Evolutionary conservation across 2,329 filamentous ascomycete genomes (phyloP), one percentile per base, ranked within the genome.

Genomic region (Microdochium nivale): DNA sequence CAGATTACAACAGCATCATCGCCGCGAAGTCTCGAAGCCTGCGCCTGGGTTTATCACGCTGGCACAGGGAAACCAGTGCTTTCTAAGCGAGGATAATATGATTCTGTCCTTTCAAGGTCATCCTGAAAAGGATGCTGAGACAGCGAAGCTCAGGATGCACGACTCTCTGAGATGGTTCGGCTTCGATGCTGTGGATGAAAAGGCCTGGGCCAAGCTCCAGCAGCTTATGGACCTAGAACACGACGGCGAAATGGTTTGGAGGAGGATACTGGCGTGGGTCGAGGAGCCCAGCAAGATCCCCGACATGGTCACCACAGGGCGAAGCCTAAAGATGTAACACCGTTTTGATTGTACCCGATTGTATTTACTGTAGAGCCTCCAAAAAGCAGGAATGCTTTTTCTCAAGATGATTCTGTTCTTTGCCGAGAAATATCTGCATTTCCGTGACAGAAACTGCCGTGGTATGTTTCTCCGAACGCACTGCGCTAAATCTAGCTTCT

Each of bases 71-170:
- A 67, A 69, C 55, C 68, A 75, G 55, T 62, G 62, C 16, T 68
- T 74, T 44, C 50, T 73, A 8, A 70, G 66, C 49, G 60, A 67
- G 50, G 61, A 59, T 51, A 69, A 69, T 50, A 66, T 63, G 3
- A 65, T 74, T 47, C 58, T 74, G 37, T 71, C 70, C 0, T 70
- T 75, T 44, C 73, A 76, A 54, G 71, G 70, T 1, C 73, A 75
- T 52, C 73, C 71, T 0, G 71, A 74, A 56, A 69, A 75, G 57
- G 67, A 71, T 50, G 62, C 61, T 7, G 61, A 61, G 33, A 65
- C 71, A 19, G 70, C 71, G 3, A 68, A 65, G 51, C 60, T 67
- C 48, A 57, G 71, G 53, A 56, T 74, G 47, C 55, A 65, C 52
- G 65, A 71, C 51, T 56, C 67, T 1, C 53, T 59, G 32, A 57